Evolutionary conservation across 1,284 basidiomycete species (phyloP).

Genomic region (Heliocybe sulcata): DNA sequence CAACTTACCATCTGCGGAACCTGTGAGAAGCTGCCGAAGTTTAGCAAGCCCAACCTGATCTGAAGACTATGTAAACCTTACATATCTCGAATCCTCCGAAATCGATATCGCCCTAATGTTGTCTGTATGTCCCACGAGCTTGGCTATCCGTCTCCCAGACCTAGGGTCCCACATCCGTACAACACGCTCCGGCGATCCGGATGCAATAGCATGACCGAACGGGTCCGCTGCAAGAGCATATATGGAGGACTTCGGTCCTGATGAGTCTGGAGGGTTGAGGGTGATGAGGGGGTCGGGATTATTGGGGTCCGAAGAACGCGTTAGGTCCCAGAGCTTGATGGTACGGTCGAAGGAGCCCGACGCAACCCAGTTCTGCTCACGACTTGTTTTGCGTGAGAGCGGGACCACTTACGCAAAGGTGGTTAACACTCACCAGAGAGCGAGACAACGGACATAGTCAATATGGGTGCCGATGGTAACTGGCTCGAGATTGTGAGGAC

Average conservation of each 20-base stretch:
- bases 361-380: constrained; percentile 79
- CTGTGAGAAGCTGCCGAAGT: constrained; percentile 67
- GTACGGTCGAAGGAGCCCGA: constrained; percentile 94
- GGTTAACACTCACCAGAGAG: constrained; percentile 51
- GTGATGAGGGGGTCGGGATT: constrained; percentile 44
- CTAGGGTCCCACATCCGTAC: constrained; percentile 93
- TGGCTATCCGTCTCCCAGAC: constrained; percentile 62
- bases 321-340: constrained; percentile 93
- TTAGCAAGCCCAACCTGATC: background rate
- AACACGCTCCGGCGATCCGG: constrained; percentile 87
- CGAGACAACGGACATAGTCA: constrained; percentile 89
- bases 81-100: constrained; percentile 85
- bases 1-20: constrained; percentile 74
- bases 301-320: constrained; percentile 24
- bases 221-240: constrained; percentile 79
- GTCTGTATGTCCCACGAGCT: constrained; percentile 92
- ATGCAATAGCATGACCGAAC: constrained; percentile 76
- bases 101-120: constrained; percentile 89
- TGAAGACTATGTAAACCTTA: constrained; percentile 31
- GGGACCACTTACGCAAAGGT: background rate
- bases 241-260: constrained; percentile 67
- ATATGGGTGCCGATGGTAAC: constrained; percentile 78
- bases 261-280: constrained; percentile 51
- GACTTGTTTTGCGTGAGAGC: constrained; percentile 30
- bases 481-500: constrained; percentile 43